phyloP scores from a whole-genome alignment of 1,139 yeast species.

The Blastobotrys proliferans region DNA sequence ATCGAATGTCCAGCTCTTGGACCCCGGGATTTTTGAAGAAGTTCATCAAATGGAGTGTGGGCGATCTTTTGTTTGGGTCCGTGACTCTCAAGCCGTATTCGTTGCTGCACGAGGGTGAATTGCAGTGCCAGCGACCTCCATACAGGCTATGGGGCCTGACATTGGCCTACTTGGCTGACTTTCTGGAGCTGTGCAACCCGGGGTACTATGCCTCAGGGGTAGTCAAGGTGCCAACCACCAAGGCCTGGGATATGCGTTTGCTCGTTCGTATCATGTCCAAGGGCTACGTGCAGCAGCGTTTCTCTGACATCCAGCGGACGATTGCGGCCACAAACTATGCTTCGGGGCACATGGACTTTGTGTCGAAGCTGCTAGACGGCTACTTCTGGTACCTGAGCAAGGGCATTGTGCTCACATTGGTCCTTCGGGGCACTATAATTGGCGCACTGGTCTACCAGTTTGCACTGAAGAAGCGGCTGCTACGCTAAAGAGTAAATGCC shows the following conservation, averaged over 20 bases:
- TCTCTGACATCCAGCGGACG: constrained; percentile 6
- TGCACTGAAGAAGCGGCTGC: neutral
- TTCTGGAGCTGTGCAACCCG: constrained; percentile 30
- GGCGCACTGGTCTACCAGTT: constrained; percentile 4
- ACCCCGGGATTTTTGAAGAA: constrained; percentile 21
- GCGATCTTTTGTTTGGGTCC: constrained; percentile 34
- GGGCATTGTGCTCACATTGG: constrained; percentile 11
- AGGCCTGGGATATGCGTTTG: constrained; percentile 26
- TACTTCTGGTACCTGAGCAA: constrained; percentile 13
- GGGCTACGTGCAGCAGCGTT: constrained; percentile 12
- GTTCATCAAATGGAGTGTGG: constrained; percentile 25
- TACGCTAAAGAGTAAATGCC: neutral
- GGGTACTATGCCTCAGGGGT: constrained; percentile 14
- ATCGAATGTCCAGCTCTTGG: constrained; percentile 23
- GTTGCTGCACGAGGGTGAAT: constrained; percentile 3
- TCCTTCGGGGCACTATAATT: constrained; percentile 3
- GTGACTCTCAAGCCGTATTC: constrained; percentile 27
- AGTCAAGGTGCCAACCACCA: constrained; percentile 24
- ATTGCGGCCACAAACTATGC: constrained; percentile 5
- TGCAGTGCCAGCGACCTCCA: constrained; percentile 19
- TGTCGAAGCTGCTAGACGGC: constrained; percentile 14
- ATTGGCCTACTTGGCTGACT: constrained; percentile 33
- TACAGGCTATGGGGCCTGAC: constrained; percentile 40
- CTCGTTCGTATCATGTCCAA: constrained; percentile 17
- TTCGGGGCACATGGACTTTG: constrained; percentile 16